Percentiles rank a stretch among this genome's conserved stretches.
Conservation (phyloP, 352 stramenopile species). For the Phytophthora podocarpi region DNA sequence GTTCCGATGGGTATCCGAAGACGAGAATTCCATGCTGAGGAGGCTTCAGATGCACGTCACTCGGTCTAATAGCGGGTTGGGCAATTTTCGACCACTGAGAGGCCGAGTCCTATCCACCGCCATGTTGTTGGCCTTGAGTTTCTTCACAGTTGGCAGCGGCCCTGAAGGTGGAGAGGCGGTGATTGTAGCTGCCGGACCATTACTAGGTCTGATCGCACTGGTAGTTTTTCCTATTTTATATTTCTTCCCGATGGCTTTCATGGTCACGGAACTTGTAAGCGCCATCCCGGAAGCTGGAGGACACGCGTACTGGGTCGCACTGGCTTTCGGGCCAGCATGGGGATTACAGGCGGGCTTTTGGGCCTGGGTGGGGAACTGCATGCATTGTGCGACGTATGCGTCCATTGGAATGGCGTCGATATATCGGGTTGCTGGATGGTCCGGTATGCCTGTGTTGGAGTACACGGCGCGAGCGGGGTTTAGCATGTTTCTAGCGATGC, state of each 20-base stretch:
- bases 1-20: slow-evolving; percentile 2
- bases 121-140: slow-evolving; percentile 55
- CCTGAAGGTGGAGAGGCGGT: slow-evolving; percentile 50
- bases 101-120: slow-evolving; percentile 41
- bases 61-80: slow-evolving; percentile 2
- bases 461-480: slow-evolving; percentile 49
- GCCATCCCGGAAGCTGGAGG: slow-evolving; percentile 54
- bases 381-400: slow-evolving; percentile 77
- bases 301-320: slow-evolving; percentile 71
- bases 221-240: slow-evolving; percentile 49
- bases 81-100: neutral
- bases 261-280: slow-evolving; percentile 55
- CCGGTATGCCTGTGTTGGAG: slow-evolving; percentile 42
- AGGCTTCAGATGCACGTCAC: slow-evolving; percentile 7
- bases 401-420: slow-evolving; percentile 47
- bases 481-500: slow-evolving; percentile 55
- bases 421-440: slow-evolving; percentile 9
- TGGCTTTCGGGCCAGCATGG: slow-evolving; percentile 68
- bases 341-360: slow-evolving; percentile 85
- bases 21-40: neutral
- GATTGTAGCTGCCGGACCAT: slow-evolving; percentile 49
- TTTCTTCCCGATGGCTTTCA: slow-evolving; percentile 51
- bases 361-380: slow-evolving; percentile 80
- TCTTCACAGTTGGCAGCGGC: slow-evolving; percentile 56
- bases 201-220: slow-evolving; percentile 41